These are phyloP conservation scores for Striga hermonthica DNA, from an alignment of 305 asterid species.

Conservation along the genomic window DNA sequence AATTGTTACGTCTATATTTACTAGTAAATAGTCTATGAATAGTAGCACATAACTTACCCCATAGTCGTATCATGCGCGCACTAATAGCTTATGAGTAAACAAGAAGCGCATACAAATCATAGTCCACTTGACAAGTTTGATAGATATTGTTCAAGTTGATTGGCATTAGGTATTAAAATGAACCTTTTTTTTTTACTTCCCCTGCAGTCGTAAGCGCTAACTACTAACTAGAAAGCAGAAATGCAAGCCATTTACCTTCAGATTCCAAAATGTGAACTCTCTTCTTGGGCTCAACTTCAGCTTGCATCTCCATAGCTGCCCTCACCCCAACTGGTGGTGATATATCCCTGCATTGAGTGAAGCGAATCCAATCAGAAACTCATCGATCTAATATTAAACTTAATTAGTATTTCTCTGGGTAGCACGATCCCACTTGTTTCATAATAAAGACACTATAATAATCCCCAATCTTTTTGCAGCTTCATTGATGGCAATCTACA, in stretches of 20 bases:
- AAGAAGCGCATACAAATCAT: too few relatives aligned
- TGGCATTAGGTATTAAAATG: neutral
- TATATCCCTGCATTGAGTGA: slow-evolving; percentile 50
- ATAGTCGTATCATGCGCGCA: too few relatives aligned
- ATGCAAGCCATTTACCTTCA: slow-evolving; percentile 47
- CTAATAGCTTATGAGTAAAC: too few relatives aligned
- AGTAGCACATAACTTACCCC: too few relatives aligned
- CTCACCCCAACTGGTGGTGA: slow-evolving; percentile 76
- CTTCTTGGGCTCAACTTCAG: slow-evolving; percentile 79
- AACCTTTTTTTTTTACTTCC: too few relatives aligned
- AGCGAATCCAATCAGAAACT: neutral
- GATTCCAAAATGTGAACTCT: slow-evolving; percentile 78
- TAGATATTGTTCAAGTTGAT: too few relatives aligned
- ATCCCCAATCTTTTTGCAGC: slow-evolving; percentile 75
- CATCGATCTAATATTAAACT: neutral
- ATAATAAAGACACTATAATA: slow-evolving; percentile 64
- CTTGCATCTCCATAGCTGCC: slow-evolving; percentile 89
- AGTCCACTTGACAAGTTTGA: too few relatives aligned
- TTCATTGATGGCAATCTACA: slow-evolving; percentile 66
- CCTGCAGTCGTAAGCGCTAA: too few relatives aligned
- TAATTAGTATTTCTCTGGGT: neutral
- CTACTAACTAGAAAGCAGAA: too few relatives aligned
- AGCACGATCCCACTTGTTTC: slow-evolving; percentile 57
- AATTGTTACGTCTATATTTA: too few relatives aligned
- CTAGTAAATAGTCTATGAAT: too few relatives aligned